Base-by-base conservation (phyloP, 2,329 filamentous ascomycete genomes). In the Curvularia sp. region DNA sequence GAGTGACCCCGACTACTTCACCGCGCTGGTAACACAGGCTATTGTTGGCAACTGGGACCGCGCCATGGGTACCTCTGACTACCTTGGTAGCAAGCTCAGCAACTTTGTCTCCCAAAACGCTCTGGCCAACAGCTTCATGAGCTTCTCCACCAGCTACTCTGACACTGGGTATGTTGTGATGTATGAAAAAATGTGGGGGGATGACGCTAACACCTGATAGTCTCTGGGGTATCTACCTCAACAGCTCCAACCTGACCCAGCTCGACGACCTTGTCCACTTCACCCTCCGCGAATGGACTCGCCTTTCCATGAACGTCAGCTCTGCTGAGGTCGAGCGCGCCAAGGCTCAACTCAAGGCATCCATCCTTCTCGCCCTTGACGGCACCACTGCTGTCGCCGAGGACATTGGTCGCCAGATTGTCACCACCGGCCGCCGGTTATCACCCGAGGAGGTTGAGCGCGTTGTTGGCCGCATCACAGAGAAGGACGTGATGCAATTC, bases 1-100 rank as follows among this genome's bases (percentile, higher is more conserved):
- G 95, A 96, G 92, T 83, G 94, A 97, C 71, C 91, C 96, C 64
- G 94, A 98, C 82, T 99, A 99, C 87, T 99, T 97, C 85, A 97
- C 95, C 72, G 96, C 91, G 63, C 86, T 99, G 57, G 94, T 99
- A 68, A 92, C 95, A 58, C 95, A 99, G 85, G 95, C 95, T 74
- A 98, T 99, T 72, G 93, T 99, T 69, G 95, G 95, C 78, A 99
- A 99, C 89, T 99, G 96, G 89, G 95, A 99, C 84, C 95, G 95
- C 82, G 91, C 95, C 71, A 94, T 98, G 88, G 95, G 96, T 77
- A 97, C 95, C 81, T 95, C 95, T 60, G 90, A 93, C 67, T 95
- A 97, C 84, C 90, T 97, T 77, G 95, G 96, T 74, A 97, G 93
- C 91, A 97, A 96, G 87, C 92, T 99, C 74, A 97, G 92, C 84